Conservation (phyloP, 1,139 yeast genomes). For the Geotrichum phurueaensis region DNA sequence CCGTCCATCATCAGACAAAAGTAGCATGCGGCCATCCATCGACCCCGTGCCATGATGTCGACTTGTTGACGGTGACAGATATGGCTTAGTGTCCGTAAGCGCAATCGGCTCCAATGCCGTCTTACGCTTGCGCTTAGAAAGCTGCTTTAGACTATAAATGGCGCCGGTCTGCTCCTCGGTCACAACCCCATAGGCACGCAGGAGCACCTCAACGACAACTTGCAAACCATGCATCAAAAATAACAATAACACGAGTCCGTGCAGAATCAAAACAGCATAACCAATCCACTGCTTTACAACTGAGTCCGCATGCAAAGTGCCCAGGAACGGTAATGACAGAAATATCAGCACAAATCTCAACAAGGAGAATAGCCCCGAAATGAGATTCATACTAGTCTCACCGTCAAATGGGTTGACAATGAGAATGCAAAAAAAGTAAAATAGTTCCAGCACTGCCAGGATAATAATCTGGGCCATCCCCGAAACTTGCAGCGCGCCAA, state of each 20-base stretch:
- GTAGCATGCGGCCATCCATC: constrained; percentile 5
- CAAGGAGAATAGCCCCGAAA: constrained; percentile 22
- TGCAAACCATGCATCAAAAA: constrained; percentile 32
- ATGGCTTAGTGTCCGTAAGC: neutral
- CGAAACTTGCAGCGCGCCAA: constrained; percentile 35
- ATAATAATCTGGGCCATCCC: constrained; percentile 36
- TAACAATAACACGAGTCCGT: constrained; percentile 30
- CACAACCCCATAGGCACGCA: constrained; percentile 28
- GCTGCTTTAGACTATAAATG: constrained; percentile 25
- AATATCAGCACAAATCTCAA: constrained; percentile 29
- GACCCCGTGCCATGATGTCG: constrained; percentile 1
- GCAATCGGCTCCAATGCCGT: neutral
- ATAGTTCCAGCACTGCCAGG: constrained; percentile 32
- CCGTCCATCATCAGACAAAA: constrained; percentile 2
- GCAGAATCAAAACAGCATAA: constrained; percentile 32
- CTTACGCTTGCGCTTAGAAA: constrained; percentile 22
- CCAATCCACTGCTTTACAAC: constrained; percentile 34
- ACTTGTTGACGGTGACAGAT: neutral
- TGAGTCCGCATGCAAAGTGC: constrained; percentile 23
- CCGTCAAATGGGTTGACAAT: constrained; percentile 30
- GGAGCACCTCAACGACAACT: constrained; percentile 30
- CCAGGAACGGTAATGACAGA: constrained; percentile 32
- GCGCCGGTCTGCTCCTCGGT: constrained; percentile 21
- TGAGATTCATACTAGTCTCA: constrained; percentile 32
- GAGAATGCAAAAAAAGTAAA: constrained; percentile 24